Percentiles rank a stretch among this genome's conserved stretches.
Evolutionary conservation across 495 filamentous ascomycete genomes (phyloP).

Genomic region (Poronia punctata): DNA sequence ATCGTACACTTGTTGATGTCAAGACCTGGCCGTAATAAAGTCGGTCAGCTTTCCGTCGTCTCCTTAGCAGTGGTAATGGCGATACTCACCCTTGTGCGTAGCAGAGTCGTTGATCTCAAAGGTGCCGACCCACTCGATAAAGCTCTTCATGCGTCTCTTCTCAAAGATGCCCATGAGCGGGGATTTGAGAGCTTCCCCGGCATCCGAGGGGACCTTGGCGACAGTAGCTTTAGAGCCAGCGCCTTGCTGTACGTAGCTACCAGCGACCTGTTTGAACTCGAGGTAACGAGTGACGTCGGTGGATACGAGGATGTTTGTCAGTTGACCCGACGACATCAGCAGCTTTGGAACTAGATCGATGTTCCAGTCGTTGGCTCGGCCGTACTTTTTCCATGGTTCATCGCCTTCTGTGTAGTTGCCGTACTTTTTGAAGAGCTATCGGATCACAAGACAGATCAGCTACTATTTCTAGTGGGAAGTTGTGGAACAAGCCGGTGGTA

Average conservation of each 20-base stretch:
- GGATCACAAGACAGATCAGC: slow-evolving; percentile 19
- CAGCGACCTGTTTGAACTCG: slow-evolving; percentile 97
- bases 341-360: slow-evolving; percentile 98
- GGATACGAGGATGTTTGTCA: slow-evolving; percentile 95
- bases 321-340: slow-evolving; percentile 94
- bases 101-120: slow-evolving; percentile 79
- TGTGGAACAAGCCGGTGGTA: not conserved
- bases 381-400: slow-evolving; percentile 96
- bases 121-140: slow-evolving; percentile 92
- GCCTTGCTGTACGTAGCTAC: slow-evolving; percentile 93
- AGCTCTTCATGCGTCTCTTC: slow-evolving; percentile 93
- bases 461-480: slow-evolving; percentile 3
- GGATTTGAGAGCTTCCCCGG: slow-evolving; percentile 81
- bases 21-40: slow-evolving; percentile 53
- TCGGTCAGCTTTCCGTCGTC: slow-evolving; percentile 2
- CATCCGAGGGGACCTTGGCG: slow-evolving; percentile 94
- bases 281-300: slow-evolving; percentile 97
- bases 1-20: slow-evolving; percentile 74
- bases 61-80: too few species aligned
- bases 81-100: slow-evolving; percentile 77
- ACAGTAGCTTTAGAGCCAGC: slow-evolving; percentile 74
- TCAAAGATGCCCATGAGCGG: slow-evolving; percentile 96
- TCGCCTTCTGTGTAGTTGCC: slow-evolving; percentile 72
- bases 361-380: slow-evolving; percentile 97
- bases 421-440: slow-evolving; percentile 89